Evolutionary conservation across 257 asterid species (phyloP).

Genomic region (Fraxinus pennsylvanica): DNA sequence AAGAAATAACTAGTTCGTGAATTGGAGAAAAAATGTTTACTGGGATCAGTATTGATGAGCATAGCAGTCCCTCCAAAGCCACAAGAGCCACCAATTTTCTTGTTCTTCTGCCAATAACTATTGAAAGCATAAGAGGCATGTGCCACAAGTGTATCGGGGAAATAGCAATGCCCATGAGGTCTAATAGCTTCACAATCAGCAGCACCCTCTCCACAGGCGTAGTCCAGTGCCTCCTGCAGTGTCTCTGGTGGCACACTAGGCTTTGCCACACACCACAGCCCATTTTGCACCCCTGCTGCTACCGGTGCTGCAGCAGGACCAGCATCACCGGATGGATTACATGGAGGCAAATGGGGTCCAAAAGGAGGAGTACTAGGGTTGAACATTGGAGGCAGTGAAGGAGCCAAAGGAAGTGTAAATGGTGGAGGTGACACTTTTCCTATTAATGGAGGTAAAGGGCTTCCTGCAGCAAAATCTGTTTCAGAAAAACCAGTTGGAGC

Average conservation of each 20-base stretch:
- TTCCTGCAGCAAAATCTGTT: slow-evolving; percentile 47
- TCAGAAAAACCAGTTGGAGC: slow-evolving; percentile 32
- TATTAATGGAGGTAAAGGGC: slow-evolving; percentile 72
- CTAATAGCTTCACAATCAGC: slow-evolving; percentile 74
- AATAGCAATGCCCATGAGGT: slow-evolving; percentile 63
- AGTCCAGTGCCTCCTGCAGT: slow-evolving; percentile 77
- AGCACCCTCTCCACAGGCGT: slow-evolving; percentile 85
- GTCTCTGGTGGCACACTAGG: slow-evolving; percentile 85
- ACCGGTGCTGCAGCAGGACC: slow-evolving; percentile 42
- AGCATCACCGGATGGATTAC: slow-evolving; percentile 45
- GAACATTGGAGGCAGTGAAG: slow-evolving; percentile 34
- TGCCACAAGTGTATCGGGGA: slow-evolving; percentile 67
- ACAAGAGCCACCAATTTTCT: slow-evolving; percentile 69
- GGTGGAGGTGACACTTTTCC: slow-evolving; percentile 60
- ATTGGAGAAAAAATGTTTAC: slow-evolving; percentile 37
- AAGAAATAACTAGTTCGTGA: neutral
- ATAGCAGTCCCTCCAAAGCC: slow-evolving; percentile 93
- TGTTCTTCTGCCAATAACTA: slow-evolving; percentile 84
- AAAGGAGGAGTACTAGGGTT: slow-evolving; percentile 35
- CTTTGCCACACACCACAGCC: slow-evolving; percentile 92
- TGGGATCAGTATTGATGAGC: slow-evolving; percentile 82
- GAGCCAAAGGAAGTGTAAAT: slow-evolving; percentile 34
- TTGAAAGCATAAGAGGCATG: slow-evolving; percentile 95
- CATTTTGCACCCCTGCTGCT: slow-evolving; percentile 33
- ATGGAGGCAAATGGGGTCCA: slow-evolving; percentile 68